Percentiles rank a stretch among this genome's conserved stretches.
Evolutionary conservation across 352 stramenopile genomes (phyloP).

Genomic region (Phytophthora litchii): DNA sequence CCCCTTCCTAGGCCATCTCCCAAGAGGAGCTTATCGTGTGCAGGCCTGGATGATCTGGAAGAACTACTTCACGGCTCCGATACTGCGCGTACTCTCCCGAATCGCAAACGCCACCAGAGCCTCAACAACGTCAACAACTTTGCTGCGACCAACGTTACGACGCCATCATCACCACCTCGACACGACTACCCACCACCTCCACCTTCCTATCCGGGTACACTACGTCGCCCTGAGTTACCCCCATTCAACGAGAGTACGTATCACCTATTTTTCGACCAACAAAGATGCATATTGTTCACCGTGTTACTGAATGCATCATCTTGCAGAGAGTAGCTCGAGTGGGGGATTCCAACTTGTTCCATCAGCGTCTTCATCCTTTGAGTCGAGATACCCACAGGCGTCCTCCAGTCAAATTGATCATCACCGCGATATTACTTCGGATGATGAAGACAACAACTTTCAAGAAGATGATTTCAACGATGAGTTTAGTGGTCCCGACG

Average conservation of each 20-base stretch:
- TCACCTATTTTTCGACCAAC: slow-evolving; percentile 11
- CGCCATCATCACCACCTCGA: slow-evolving; percentile 24
- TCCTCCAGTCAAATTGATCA: slow-evolving; percentile 27
- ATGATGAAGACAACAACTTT: slow-evolving; percentile 36
- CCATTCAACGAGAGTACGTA: slow-evolving; percentile 38
- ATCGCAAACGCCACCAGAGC: slow-evolving; percentile 67
- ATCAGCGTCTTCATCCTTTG: slow-evolving; percentile 23
- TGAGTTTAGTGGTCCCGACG: slow-evolving; percentile 12
- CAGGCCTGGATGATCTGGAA: slow-evolving; percentile 60
- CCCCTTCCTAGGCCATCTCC: slow-evolving; percentile 47
- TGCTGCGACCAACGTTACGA: slow-evolving; percentile 20
- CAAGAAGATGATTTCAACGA: slow-evolving; percentile 33
- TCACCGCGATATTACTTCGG: slow-evolving; percentile 9
- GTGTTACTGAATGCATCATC: slow-evolving; percentile 4
- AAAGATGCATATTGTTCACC: slow-evolving; percentile 3
- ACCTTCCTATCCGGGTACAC: slow-evolving; percentile 23
- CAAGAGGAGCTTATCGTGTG: slow-evolving; percentile 65
- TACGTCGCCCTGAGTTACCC: slow-evolving; percentile 33
- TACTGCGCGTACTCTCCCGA: slow-evolving; percentile 19
- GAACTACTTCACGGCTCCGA: slow-evolving; percentile 41
- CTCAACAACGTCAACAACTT: slow-evolving; percentile 41
- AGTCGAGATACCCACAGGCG: slow-evolving; percentile 16
- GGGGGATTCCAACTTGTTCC: slow-evolving; percentile 15
- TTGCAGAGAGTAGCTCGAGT: slow-evolving; percentile 20
- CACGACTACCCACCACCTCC: slow-evolving; percentile 25